Evolutionary conservation across 1,284 basidiomycete genomes (phyloP), one percentile per base, ranked within the genome.

Genomic region (Afroboletus lepidellus): DNA sequence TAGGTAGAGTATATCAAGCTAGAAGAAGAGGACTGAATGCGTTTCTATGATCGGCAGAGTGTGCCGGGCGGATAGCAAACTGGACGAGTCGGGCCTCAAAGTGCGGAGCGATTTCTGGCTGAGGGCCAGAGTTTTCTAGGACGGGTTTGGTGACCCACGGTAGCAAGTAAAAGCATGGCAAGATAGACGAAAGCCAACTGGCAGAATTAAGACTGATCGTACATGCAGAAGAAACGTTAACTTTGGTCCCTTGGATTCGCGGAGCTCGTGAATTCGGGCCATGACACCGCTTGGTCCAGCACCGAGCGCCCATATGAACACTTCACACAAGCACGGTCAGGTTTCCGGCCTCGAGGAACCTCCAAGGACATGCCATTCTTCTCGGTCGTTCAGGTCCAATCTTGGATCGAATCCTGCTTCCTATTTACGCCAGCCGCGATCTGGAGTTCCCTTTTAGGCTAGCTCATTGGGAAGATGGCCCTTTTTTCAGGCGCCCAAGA

Each of bases 171-270:
- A 69, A 58, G 57, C 69, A 69, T 70, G 67, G 69, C 58, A 49
- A 58, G 53, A 56, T 55, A 61, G 65, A 67, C 54, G 57, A 56
- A 55, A 58, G 54, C 49, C 56, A 54, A 64, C 53, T 52, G 47
- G 55, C 51, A 46, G n/a, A 69, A 69, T 67, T 64, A 69, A 60
- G 57, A 60, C 64, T 70, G 65, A 70, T 71, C 65, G 47, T 59
- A 57, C 55, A 53, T 45, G 60, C 43, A 56, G 54, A 67, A 44
- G 62, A 50, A 61, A 71, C 55, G 50, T 46, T 54, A 54, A 54
- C 60, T 23, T 66, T 66, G 62, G 64, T 41, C 48, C 55, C 51
- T 50, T 64, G 58, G 57, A 46, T 69, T 69, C 68, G 65, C 68
- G 69, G 69, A 71, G 67, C 64, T 70, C 48, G 61, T 66, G 59